These are phyloP conservation scores for Sporisorium sorghi DNA, from an alignment of 1,284 basidiomycete species.

Conservation along the genomic window DNA sequence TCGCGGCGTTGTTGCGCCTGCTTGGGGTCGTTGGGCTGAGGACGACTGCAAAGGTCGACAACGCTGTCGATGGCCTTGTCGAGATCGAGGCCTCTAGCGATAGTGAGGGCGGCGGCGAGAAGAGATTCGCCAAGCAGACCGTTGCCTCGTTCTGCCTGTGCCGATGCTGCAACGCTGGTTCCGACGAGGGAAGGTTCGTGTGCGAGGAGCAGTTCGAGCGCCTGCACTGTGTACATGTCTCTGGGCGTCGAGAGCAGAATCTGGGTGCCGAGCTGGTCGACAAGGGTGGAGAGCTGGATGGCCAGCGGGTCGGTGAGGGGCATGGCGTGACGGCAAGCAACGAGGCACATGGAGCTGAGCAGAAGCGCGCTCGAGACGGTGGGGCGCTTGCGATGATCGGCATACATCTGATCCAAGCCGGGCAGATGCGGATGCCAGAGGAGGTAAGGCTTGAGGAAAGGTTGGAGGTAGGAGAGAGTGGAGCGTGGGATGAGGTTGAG, in stretches of 20 bases:
- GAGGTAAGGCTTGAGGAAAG: constrained; percentile 38
- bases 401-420: constrained; percentile 25
- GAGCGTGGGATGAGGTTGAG: constrained; percentile 36
- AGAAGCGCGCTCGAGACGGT: constrained; percentile 40
- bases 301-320: constrained; percentile 41
- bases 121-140: constrained; percentile 44
- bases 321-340: constrained; percentile 48
- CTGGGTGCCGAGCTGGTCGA: constrained; percentile 50
- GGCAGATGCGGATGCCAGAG: constrained; percentile 53
- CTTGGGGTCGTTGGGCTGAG: not conserved
- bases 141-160: constrained; percentile 44
- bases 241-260: constrained; percentile 42
- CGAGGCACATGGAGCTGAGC: constrained; percentile 48
- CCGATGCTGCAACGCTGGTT: constrained; percentile 35
- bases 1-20: constrained; percentile 20
- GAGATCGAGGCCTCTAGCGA: constrained; percentile 43
- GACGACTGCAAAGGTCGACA: constrained; percentile 18
- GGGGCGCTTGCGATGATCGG: constrained; percentile 29
- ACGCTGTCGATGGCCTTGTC: constrained; percentile 48
- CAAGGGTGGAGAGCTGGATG: constrained; percentile 35
- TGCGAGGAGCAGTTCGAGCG: constrained; percentile 45
- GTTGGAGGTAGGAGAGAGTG: constrained; percentile 35
- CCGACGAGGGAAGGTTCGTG: constrained; percentile 52
- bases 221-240: constrained; percentile 47
- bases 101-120: constrained; percentile 45